phyloP scores from a whole-genome alignment of 2,329 filamentous ascomycete genomes.

The Diplocarpon mali region DNA sequence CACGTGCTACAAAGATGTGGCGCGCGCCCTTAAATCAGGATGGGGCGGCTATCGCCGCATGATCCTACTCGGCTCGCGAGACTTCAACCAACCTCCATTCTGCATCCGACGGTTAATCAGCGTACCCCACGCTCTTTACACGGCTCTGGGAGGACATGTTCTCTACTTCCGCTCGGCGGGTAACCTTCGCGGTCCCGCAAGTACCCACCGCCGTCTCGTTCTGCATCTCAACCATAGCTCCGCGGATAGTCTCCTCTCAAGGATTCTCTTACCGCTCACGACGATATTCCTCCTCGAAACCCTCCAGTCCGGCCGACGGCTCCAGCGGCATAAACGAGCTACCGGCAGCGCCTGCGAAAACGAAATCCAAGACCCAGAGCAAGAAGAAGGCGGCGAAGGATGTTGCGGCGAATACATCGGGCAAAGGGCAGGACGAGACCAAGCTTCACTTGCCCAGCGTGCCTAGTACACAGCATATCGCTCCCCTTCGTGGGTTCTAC shows the following conservation, averaged over 20 bases:
- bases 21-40: background rate
- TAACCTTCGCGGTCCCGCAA: conserved; percentile 20
- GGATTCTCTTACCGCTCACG: conserved; percentile 24
- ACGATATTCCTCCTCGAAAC: conserved; percentile 29
- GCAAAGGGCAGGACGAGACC: conserved; percentile 32
- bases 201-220: conserved; percentile 21
- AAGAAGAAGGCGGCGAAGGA: conserved; percentile 47
- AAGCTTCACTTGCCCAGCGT: conserved; percentile 58
- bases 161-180: conserved; percentile 26
- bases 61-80: too few relatives aligned
- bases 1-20: too few relatives aligned
- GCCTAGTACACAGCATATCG: conserved; percentile 62
- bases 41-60: background rate
- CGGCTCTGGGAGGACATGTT: conserved; percentile 24
- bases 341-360: conserved; percentile 13
- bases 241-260: conserved; percentile 20
- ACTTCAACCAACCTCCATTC: conserved; percentile 1
- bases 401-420: conserved; percentile 27
- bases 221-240: conserved; percentile 12
- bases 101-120: background rate
- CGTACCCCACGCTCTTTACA: conserved; percentile 6
- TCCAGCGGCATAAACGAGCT: conserved; percentile 22
- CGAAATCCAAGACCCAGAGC: conserved; percentile 38
- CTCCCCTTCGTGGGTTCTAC: conserved; percentile 44
- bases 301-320: conserved; percentile 29